Conservation (phyloP, 345 rosid species). For the Lepidium aucheri region DNA sequence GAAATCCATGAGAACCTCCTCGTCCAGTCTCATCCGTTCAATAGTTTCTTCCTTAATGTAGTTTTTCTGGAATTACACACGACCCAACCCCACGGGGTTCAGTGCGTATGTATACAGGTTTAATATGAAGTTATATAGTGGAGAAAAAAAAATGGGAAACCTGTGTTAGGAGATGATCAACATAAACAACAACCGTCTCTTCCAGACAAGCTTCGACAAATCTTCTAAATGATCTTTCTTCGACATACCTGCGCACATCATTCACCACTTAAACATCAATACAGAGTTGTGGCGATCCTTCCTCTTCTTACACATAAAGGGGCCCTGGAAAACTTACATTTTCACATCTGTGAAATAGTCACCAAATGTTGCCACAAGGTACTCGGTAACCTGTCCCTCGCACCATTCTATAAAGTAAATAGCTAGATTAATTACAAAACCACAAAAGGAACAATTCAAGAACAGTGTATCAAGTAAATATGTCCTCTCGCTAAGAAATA, state of each 20-base stretch:
- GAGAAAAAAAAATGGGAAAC: conserved; percentile 28
- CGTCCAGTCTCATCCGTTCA: conserved; percentile 92
- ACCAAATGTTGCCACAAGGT: conserved; percentile 84
- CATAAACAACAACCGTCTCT: conserved; percentile 80
- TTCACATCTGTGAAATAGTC: conserved; percentile 96
- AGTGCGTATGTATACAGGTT: neutral
- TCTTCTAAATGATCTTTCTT: conserved; percentile 92
- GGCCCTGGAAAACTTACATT: conserved; percentile 46
- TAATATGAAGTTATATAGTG: neutral
- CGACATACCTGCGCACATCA: conserved; percentile 64
- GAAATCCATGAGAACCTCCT: conserved; percentile 92
- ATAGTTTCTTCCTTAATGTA: conserved; percentile 94
- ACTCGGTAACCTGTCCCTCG: conserved; percentile 96
- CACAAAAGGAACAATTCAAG: neutral
- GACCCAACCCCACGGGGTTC: neutral
- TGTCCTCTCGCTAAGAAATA: neutral
- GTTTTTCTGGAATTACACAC: conserved; percentile 51
- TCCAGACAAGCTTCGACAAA: conserved; percentile 95
- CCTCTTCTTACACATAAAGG: neutral
- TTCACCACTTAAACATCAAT: conserved; percentile 14
- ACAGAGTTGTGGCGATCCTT: neutral
- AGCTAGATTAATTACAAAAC: conserved; percentile 11
- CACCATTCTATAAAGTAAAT: conserved; percentile 68
- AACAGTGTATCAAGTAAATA: neutral
- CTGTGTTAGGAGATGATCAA: conserved; percentile 89